Base-by-base conservation (phyloP, 2,329 filamentous ascomycete species). In the Colletotrichum destructivum region DNA sequence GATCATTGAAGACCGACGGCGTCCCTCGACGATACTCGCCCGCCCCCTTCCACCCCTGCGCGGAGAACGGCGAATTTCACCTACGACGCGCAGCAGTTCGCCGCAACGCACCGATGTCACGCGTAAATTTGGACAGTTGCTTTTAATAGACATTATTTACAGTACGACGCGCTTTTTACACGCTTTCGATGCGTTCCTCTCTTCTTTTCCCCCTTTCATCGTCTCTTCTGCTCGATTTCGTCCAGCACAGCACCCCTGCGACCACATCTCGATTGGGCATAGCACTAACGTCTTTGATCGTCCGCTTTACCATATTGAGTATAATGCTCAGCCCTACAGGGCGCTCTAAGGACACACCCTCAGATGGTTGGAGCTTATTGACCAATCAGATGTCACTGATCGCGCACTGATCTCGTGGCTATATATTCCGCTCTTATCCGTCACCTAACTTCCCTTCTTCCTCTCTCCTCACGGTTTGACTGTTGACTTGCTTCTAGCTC, bases 401-500 rank as follows among this genome's bases (percentile, higher is more conserved):
- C 11, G 18, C 60, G 21, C 60, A 15, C 40, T 35, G 40, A 42
- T 9, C 4, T 31, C 40, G 4, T 16, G 8, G 6, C 9, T 52
- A 31, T 55, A 42, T 35, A 54, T 6, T 63, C 15, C 40, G 26
- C 23, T 38, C 16, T 46, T 40, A 21, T 26, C 38, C 2, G 13
- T 9, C 13, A 5, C n/a, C 31, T n/a, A 66, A 51, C n/a, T 38
- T 31, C 44, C n/a, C 54, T 61, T 42, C 35, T 59, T 26, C 44
- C 31, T 49, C 31, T 44, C 56, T 61, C 57, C n/a, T 40, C 65
- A 56, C 23, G 62, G 49, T 63, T 54, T 68, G 49, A 38, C 31
- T 26, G 60, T 63, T 55, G 47, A 63, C 46, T 38, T 57, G 54
- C 11, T 18, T 55, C 40, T 68, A 23, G 60, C 65, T 63, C 21